Evolutionary conservation across 495 filamentous ascomycete genomes (phyloP).

Genomic region (Xylaria acuta): DNA sequence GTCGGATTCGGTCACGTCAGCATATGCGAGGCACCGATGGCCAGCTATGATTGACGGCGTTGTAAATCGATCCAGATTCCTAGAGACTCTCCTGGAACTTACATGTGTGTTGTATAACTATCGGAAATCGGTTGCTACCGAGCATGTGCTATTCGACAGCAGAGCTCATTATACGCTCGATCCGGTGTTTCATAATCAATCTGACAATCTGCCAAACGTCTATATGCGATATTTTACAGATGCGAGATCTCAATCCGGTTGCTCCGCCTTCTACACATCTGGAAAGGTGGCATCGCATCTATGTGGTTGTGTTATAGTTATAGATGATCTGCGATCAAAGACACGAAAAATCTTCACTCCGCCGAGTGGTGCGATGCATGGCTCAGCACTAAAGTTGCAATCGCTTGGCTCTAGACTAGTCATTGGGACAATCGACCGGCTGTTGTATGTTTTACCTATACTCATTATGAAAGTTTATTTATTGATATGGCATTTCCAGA

Average conservation of each 20-base stretch:
- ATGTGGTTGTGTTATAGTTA: conserved; percentile 26
- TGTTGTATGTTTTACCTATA: conserved; percentile 33
- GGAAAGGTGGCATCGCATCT: conserved; percentile 44
- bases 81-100: conserved; percentile 27
- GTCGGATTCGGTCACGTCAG: conserved; percentile 29
- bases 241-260: too few species aligned
- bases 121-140: too few species aligned
- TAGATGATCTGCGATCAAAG: conserved; percentile 38
- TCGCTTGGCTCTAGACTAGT: conserved; percentile 42
- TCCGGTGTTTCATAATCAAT: conserved; percentile 27
- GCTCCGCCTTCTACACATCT: conserved; percentile 32
- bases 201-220: neutral
- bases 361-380: conserved; percentile 27
- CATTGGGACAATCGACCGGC: conserved; percentile 29
- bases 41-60: conserved; percentile 32
- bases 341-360: conserved; percentile 38
- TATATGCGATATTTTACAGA: conserved; percentile 19
- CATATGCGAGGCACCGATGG: conserved; percentile 29
- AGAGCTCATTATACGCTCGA: conserved; percentile 34
- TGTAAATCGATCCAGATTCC: conserved; percentile 8
- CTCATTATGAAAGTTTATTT: neutral
- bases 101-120: too few species aligned
- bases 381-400: conserved; percentile 12
- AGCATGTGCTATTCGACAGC: neutral
- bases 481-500: conserved; percentile 26